Conservation (phyloP, 2,329 filamentous ascomycete species). For the Tolypocladium guangdongense region DNA sequence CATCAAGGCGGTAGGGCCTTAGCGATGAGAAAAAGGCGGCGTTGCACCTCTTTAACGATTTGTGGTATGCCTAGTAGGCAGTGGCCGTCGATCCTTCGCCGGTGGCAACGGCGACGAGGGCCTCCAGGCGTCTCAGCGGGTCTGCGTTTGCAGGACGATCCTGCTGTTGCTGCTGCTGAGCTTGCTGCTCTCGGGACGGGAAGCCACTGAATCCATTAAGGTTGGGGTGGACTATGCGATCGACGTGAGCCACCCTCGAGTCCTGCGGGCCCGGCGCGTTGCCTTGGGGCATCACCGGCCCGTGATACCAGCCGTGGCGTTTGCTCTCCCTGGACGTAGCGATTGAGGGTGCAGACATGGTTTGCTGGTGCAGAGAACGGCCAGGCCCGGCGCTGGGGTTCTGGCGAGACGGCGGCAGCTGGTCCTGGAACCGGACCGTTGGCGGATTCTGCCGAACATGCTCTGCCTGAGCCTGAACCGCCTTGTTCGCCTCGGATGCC, state of each 20-base stretch:
- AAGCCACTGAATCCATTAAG: conserved; percentile 41
- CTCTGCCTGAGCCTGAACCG: conserved; percentile 44
- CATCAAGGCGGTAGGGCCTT: neutral
- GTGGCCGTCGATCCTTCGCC: conserved; percentile 31
- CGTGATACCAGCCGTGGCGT: conserved; percentile 64
- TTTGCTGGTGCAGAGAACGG: conserved; percentile 40
- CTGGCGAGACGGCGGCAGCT: conserved; percentile 26
- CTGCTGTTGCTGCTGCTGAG: conserved; percentile 7
- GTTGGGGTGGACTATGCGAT: conserved; percentile 48
- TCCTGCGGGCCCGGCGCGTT: conserved; percentile 20
- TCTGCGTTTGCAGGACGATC: conserved; percentile 19
- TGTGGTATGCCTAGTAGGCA: conserved; percentile 19
- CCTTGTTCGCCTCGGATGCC: conserved; percentile 45
- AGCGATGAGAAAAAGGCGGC: neutral
- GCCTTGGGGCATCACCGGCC: conserved; percentile 28
- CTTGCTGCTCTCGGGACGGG: conserved; percentile 23
- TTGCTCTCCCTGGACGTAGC: conserved; percentile 49
- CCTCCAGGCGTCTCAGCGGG: conserved; percentile 27
- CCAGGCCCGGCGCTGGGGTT: conserved; percentile 9
- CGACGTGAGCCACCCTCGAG: conserved; percentile 33
- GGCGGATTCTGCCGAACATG: conserved; percentile 33
- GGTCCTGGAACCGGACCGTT: conserved; percentile 44
- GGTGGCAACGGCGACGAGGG: conserved; percentile 32
- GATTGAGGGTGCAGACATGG: conserved; percentile 46
- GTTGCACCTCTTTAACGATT: too few relatives aligned